Conservation (phyloP, 441 rosid species). For the Codiaeum variegatum region DNA sequence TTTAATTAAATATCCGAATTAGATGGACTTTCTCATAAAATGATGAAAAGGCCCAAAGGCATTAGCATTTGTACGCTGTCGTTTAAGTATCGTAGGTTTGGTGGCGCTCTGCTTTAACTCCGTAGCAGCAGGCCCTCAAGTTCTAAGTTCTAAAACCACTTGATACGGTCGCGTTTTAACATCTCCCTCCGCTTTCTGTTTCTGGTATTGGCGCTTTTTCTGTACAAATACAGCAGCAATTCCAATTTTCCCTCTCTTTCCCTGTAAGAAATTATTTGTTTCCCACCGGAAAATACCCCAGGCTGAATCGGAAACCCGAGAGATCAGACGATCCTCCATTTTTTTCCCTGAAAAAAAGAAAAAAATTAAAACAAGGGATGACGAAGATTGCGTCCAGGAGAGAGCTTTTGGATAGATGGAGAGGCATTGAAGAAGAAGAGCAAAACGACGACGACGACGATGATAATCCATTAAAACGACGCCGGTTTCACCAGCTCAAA, state of each 20-base stretch:
- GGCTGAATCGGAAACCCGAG: background rate
- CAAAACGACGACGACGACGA: slow-evolving; percentile 36
- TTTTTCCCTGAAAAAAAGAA: background rate
- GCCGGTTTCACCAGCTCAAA: slow-evolving; percentile 60
- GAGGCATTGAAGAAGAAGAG: slow-evolving; percentile 75
- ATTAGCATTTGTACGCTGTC: too few species aligned
- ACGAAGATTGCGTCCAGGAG: slow-evolving; percentile 36
- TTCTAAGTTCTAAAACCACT: background rate
- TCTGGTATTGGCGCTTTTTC: slow-evolving; percentile 2
- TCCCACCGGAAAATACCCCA: background rate
- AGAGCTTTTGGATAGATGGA: slow-evolving; percentile 71
- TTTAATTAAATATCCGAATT: too few species aligned
- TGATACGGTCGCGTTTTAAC: background rate
- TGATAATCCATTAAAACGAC: slow-evolving; percentile 38
- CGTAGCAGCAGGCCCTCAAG: too few species aligned
- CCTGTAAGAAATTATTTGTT: too few species aligned
- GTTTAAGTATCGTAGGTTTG: too few species aligned
- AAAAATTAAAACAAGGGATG: slow-evolving; percentile 27
- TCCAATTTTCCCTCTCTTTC: slow-evolving; percentile 3
- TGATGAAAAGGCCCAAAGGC: too few species aligned
- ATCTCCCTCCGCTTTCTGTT: background rate
- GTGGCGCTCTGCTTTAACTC: too few species aligned
- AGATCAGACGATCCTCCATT: background rate
- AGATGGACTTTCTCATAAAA: too few species aligned
- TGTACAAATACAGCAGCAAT: background rate